Base-by-base conservation (phyloP, 352 stramenopile genomes). In the Pythium utonaiense region DNA sequence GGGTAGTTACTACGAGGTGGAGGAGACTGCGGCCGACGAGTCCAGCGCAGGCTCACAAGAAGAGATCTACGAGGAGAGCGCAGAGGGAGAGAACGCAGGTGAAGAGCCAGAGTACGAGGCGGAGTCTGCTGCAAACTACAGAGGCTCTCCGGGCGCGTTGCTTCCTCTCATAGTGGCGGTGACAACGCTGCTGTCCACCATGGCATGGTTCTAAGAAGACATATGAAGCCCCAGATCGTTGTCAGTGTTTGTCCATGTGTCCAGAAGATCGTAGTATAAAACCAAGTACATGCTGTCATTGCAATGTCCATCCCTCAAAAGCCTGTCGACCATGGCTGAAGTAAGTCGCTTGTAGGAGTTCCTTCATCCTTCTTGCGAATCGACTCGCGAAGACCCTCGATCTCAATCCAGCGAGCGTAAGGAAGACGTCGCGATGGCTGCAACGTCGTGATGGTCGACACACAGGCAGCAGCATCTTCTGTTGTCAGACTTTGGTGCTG, bases 361-460 rank as follows among this genome's bases (percentile, higher is more conserved):
- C 63, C 66, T 1, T 71, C 63, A 3, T 74, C 55, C 17, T 71
- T 68, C 36, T 78, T 73, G 44, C 67, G 64, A 33, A 77, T 85
- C 8, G 84, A 93, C 58, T 93, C 84, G 3, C 84, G 82, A 10
- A 93, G 30, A 0, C 84, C 84, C 69, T 93, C 84, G 42, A 93
- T 89, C 59, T 93, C 84, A 22, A 93, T 73, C 13, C 69, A 87
- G 33, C 87, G 80, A 8, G 84, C 84, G 48, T 93, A 93, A n/a
- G 82, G 84, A 53, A 93, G 60, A 1, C 84, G 80, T 17, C 73
- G 65, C 5, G 73, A 70, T 7, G 82, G 77, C 24, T 83, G 77
- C 14, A 92, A 48, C 3, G 77, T 67, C 24, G 74, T 70, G 48
- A 85, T 41, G 3, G 47, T 10, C 3, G 42, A 12, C 31, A 38